Evolutionary conservation across 2,329 filamentous ascomycete species (phyloP).

Genomic region (Cladophialophora bantiana): DNA sequence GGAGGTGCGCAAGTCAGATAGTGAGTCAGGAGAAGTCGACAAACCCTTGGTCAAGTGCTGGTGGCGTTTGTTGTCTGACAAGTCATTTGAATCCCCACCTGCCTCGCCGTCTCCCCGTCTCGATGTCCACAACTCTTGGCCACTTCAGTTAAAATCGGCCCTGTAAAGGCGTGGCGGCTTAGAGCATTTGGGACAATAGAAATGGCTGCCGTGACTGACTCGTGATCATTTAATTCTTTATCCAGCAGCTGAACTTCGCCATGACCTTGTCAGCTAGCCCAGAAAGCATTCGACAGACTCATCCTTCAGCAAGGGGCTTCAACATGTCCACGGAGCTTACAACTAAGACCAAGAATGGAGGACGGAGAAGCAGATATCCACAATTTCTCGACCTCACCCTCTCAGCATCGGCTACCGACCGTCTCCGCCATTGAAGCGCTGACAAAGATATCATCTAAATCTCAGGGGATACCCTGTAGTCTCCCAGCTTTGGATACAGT

Average conservation of each 20-base stretch:
- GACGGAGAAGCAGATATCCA: constrained; percentile 61
- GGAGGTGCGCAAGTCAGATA: too few relatives aligned
- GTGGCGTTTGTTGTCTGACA: background rate
- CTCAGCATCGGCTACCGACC: constrained; percentile 70
- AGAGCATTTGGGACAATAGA: background rate
- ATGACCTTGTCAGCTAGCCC: background rate
- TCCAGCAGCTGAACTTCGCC: background rate
- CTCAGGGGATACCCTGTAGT: constrained; percentile 61
- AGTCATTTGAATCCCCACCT: background rate
- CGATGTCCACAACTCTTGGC: too few relatives aligned
- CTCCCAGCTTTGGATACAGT: constrained; percentile 61
- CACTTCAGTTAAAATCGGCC: too few relatives aligned
- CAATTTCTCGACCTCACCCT: constrained; percentile 58
- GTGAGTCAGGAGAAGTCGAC: too few relatives aligned
- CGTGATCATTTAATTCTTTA: background rate
- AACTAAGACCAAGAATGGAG: constrained; percentile 57
- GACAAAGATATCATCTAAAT: constrained; percentile 41
- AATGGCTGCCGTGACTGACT: background rate
- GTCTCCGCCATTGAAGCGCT: constrained; percentile 77
- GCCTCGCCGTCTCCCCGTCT: background rate
- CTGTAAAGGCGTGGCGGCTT: background rate
- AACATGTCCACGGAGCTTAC: constrained; percentile 19
- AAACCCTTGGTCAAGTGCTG: too few relatives aligned
- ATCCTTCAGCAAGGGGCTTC: background rate
- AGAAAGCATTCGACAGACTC: background rate